Percentiles rank a stretch among this genome's conserved stretches.
These are phyloP conservation scores for Ustilago nuda DNA, from an alignment of 1,284 basidiomycete genomes.

Conservation along the genomic window DNA sequence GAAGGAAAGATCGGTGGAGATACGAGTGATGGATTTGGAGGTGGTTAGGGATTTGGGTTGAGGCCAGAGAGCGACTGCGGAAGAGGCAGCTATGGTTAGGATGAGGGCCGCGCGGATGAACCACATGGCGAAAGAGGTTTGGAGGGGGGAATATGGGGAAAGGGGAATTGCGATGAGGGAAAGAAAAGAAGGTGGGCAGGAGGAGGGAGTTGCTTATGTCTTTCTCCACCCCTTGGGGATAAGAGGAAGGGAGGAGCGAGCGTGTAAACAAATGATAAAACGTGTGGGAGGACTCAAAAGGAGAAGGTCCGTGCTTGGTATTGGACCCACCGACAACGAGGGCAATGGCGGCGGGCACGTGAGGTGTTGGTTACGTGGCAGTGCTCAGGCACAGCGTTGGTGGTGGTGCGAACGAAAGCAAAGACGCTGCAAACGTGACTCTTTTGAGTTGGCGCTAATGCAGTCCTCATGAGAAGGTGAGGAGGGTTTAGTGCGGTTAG, in stretches of 20 bases:
- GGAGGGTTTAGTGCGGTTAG: not conserved
- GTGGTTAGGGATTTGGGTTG: slow-evolving; percentile 74
- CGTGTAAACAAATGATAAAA: not conserved
- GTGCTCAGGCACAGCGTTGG: not conserved
- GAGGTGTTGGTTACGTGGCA: not conserved
- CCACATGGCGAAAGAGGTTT: slow-evolving; percentile 17
- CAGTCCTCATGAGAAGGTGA: not conserved
- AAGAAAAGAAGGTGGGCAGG: not conserved
- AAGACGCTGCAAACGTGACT: too few species aligned
- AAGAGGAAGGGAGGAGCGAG: not conserved
- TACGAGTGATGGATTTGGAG: slow-evolving; percentile 71
- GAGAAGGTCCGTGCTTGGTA: not conserved
- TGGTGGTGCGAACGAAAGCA: too few species aligned
- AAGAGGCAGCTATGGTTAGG: slow-evolving; percentile 19
- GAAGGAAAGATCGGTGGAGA: slow-evolving; percentile 73
- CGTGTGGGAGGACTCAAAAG: not conserved
- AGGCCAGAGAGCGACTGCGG: slow-evolving; percentile 45
- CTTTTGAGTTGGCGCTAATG: not conserved
- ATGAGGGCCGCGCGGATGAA: slow-evolving; percentile 10
- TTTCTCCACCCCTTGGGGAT: not conserved
- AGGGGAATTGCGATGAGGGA: not conserved
- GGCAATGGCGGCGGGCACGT: not conserved
- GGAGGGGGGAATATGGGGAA: not conserved
- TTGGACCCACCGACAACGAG: not conserved
- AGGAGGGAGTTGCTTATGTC: not conserved